phyloP scores from a whole-genome alignment of 176 grass and related monocot genomes.

The Poa pratensis region DNA sequence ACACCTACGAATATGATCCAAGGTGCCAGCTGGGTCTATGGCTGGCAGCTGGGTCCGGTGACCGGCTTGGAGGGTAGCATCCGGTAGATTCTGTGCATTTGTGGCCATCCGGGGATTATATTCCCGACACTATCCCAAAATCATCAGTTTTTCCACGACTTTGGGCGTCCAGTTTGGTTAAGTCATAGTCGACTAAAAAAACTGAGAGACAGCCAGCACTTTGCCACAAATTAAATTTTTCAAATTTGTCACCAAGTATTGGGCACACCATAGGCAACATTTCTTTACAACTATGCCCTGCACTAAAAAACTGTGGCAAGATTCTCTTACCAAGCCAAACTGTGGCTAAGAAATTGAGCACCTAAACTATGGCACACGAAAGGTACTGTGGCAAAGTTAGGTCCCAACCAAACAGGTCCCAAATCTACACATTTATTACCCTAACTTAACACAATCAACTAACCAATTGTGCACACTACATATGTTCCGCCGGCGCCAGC shows the following conservation, averaged over 20 bases:
- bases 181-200: neutral
- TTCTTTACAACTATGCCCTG: neutral
- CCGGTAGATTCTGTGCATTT: no score
- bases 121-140: no score
- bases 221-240: neutral
- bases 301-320: neutral
- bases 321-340: neutral
- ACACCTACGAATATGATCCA: no score
- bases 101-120: no score
- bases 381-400: neutral
- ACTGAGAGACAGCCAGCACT: neutral
- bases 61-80: no score
- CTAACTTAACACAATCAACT: slow-evolving; percentile 27
- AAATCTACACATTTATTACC: slow-evolving; percentile 26
- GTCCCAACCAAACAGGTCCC: neutral
- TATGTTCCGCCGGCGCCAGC: neutral
- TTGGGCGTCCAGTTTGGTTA: neutral
- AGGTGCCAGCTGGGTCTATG: no score
- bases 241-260: neutral
- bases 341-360: neutral
- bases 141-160: neutral
- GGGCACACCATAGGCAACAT: neutral
- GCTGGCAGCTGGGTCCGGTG: no score
- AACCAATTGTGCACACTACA: slow-evolving; percentile 19
- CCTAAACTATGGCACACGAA: neutral